A percentile compares a stretch with the other conserved stretches of the same genome.
These are phyloP conservation scores for Elongisporangium undulatum DNA, from an alignment of 352 stramenopile genomes.

Conservation along the genomic window DNA sequence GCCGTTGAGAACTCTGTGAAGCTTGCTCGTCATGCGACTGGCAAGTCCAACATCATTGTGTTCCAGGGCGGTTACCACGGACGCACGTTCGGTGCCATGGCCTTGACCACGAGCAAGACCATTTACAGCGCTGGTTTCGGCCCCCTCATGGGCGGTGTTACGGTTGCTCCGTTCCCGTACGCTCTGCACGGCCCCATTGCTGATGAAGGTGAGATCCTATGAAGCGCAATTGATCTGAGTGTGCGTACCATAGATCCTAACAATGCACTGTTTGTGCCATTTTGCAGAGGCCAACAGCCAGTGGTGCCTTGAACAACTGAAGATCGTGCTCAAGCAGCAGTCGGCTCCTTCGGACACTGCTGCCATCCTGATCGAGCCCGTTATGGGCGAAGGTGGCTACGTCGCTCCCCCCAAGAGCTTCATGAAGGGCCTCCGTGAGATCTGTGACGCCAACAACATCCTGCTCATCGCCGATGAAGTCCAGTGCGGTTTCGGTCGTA, in stretches of 20 bases:
- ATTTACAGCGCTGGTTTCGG: constrained; percentile 87
- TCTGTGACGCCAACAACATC: constrained; percentile 92
- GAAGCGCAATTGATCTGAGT: background rate
- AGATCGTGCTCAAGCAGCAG: constrained; percentile 89
- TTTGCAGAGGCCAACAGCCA: constrained; percentile 42
- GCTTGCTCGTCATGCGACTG: constrained; percentile 86
- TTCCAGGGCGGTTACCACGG: constrained; percentile 93
- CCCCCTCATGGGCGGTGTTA: constrained; percentile 78
- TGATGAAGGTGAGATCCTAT: constrained; percentile 37
- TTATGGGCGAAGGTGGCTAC: constrained; percentile 92
- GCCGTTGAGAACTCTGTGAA: constrained; percentile 93
- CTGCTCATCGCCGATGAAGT: constrained; percentile 93
- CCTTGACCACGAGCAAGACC: constrained; percentile 89
- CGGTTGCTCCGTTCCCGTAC: constrained; percentile 88
- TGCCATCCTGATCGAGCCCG: constrained; percentile 89
- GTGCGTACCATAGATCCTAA: background rate
- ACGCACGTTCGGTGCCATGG: constrained; percentile 89
- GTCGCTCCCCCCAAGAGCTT: constrained; percentile 89
- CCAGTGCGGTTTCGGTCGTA: constrained; percentile 88
- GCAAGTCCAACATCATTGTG: constrained; percentile 89
- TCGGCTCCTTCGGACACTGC: constrained; percentile 82
- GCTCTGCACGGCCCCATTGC: constrained; percentile 74
- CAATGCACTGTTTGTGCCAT: constrained; percentile 1
- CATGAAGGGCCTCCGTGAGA: constrained; percentile 87
- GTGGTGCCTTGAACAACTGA: constrained; percentile 83